phyloP scores from a whole-genome alignment of 2,329 filamentous ascomycete species.

The Xylariales sp. region DNA sequence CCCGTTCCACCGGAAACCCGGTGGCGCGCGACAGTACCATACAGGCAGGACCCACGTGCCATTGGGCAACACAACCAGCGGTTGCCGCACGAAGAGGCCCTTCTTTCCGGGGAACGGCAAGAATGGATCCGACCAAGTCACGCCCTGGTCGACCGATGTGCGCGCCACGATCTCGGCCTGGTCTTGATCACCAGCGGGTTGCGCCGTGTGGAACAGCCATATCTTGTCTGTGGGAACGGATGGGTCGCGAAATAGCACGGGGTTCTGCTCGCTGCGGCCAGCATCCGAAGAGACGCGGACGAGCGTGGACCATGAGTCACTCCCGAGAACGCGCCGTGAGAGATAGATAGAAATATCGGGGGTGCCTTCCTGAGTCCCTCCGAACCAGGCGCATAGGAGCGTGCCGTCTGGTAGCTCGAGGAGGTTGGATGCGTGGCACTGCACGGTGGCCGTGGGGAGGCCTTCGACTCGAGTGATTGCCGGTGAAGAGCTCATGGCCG shows the following conservation, averaged over 20 bases:
- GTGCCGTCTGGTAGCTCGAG: conserved; percentile 33
- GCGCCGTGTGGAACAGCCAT: conserved; percentile 40
- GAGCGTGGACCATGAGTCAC: conserved; percentile 25
- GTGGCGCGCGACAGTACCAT: conserved; percentile 35
- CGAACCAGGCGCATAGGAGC: conserved; percentile 39
- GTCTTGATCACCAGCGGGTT: conserved; percentile 39
- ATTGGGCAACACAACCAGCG: conserved; percentile 28
- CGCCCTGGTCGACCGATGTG: conserved; percentile 28
- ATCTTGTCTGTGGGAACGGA: conserved; percentile 23
- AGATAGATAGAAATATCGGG: conserved; percentile 39
- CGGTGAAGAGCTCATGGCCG: not conserved
- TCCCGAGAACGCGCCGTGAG: conserved; percentile 27
- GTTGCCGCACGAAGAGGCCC: conserved; percentile 37
- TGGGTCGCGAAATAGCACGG: conserved; percentile 34
- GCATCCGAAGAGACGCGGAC: conserved; percentile 31
- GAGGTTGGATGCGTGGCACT: conserved; percentile 41
- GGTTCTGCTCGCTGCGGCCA: conserved; percentile 39
- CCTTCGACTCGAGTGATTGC: conserved; percentile 7
- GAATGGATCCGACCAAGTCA: conserved; percentile 28
- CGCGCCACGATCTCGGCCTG: conserved; percentile 31
- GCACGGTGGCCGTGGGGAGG: conserved; percentile 33
- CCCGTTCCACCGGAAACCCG: conserved; percentile 37
- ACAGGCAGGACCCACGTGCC: conserved; percentile 36
- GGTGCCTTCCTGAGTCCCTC: conserved; percentile 38
- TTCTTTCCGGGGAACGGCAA: conserved; percentile 26